These are phyloP conservation scores for Furcasterigmium furcatum DNA, from an alignment of 2,329 filamentous ascomycete species.

Conservation along the genomic window DNA sequence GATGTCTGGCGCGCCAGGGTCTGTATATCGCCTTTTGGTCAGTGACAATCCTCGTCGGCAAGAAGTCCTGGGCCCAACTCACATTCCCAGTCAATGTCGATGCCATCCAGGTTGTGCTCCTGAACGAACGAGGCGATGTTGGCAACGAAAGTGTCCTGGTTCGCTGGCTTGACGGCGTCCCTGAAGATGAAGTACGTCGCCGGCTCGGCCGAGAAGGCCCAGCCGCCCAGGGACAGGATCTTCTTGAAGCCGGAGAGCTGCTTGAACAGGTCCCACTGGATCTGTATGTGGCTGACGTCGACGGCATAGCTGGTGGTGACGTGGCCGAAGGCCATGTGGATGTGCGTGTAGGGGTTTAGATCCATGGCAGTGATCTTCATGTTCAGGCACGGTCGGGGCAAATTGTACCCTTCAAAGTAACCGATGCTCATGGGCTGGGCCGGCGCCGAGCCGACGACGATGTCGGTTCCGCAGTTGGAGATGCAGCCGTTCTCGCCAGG, in stretches of 20 bases:
- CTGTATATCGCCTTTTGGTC: no score
- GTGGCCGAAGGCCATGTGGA: no score
- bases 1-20: conserved; percentile 25
- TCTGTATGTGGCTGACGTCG: background rate
- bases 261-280: conserved; percentile 25
- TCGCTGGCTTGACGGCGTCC: background rate
- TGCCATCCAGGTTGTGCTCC: conserved; percentile 30
- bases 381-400: conserved; percentile 23
- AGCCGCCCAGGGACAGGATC: no score
- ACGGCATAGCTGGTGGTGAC: no score
- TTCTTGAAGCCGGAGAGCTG: background rate
- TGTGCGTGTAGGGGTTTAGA: no score
- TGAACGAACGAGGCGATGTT: background rate
- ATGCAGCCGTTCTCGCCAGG: conserved; percentile 21
- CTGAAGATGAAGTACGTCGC: background rate
- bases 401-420: conserved; percentile 30
- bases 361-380: no score
- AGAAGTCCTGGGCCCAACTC: no score
- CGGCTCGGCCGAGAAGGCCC: background rate
- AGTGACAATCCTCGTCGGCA: no score
- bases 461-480: conserved; percentile 27
- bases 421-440: conserved; percentile 12
- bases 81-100: conserved; percentile 42
- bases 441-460: conserved; percentile 16
- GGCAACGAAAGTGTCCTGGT: background rate